Evolutionary conservation across 108 stramenopile species (phyloP).

Genomic region (Fragilariopsis cylindrus): DNA sequence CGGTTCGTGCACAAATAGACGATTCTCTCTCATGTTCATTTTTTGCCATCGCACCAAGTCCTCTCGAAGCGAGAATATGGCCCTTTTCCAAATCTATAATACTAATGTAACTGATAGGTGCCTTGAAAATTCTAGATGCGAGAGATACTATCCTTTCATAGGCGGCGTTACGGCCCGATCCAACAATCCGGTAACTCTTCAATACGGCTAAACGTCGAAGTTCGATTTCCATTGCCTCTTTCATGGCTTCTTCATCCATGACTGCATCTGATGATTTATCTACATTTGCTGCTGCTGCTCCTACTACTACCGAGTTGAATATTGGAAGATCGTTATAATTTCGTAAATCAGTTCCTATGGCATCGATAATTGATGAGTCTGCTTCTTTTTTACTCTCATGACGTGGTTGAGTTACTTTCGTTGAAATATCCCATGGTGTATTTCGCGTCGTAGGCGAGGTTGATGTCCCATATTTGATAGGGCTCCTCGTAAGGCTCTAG

Average conservation of each 20-base stretch:
- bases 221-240: slow-evolving; percentile 44
- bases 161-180: slow-evolving; percentile 33
- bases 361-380: slow-evolving; percentile 9
- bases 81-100: slow-evolving; percentile 63
- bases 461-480: slow-evolving; percentile 18
- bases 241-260: slow-evolving; percentile 6
- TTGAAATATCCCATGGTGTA: not conserved
- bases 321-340: not conserved
- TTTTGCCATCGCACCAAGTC: slow-evolving; percentile 36
- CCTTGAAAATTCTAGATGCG: slow-evolving; percentile 50
- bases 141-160: slow-evolving; percentile 32
- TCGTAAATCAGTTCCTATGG: slow-evolving; percentile 16
- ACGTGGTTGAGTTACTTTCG: not conserved
- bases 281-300: not conserved
- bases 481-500: slow-evolving; percentile 22
- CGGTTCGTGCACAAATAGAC: slow-evolving; percentile 73
- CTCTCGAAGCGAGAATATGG: slow-evolving; percentile 64
- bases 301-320: not conserved
- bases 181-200: slow-evolving; percentile 59
- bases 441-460: not conserved
- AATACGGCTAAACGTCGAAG: slow-evolving; percentile 44
- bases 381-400: not conserved
- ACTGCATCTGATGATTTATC: not conserved
- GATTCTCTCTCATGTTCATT: slow-evolving; percentile 63
- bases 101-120: slow-evolving; percentile 59